These are phyloP conservation scores for Arachnomyces sp. DNA, from an alignment of 2,329 filamentous ascomycete species.

Conservation along the genomic window DNA sequence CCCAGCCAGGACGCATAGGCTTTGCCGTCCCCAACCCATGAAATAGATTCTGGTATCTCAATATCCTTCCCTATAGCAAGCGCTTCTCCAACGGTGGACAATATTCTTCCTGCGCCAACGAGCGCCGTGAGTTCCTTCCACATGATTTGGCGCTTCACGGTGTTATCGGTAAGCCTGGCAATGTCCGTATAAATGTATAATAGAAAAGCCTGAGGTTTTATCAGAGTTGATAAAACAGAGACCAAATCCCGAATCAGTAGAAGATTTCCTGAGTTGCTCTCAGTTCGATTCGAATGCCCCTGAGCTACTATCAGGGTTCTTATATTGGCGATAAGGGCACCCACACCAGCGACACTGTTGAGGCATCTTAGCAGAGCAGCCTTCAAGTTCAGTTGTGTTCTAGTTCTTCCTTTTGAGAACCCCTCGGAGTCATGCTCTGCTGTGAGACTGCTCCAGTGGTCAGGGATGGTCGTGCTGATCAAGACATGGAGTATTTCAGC, in stretches of 20 bases:
- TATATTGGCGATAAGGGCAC: constrained; percentile 65
- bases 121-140: constrained; percentile 59
- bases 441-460: constrained; percentile 67
- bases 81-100: constrained; percentile 52
- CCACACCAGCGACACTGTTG: constrained; percentile 66
- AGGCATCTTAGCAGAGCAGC: constrained; percentile 56
- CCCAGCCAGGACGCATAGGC: constrained; percentile 67
- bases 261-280: constrained; percentile 27
- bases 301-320: constrained; percentile 46
- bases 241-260: constrained; percentile 28
- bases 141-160: constrained; percentile 43
- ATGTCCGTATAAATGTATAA: constrained; percentile 41
- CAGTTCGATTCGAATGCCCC: constrained; percentile 18
- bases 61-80: constrained; percentile 31
- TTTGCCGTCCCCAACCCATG: constrained; percentile 60
- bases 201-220: constrained; percentile 40
- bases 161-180: constrained; percentile 29
- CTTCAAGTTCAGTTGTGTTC: constrained; percentile 19
- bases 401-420: constrained; percentile 8
- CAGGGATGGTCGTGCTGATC: constrained; percentile 65
- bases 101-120: constrained; percentile 52
- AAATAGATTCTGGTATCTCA: constrained; percentile 17
- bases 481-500: constrained; percentile 70
- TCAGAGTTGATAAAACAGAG: constrained; percentile 29
- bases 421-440: constrained; percentile 30